Evolutionary conservation across 1,284 basidiomycete genomes (phyloP).

Genomic region (Gymnopus androsaceus): DNA sequence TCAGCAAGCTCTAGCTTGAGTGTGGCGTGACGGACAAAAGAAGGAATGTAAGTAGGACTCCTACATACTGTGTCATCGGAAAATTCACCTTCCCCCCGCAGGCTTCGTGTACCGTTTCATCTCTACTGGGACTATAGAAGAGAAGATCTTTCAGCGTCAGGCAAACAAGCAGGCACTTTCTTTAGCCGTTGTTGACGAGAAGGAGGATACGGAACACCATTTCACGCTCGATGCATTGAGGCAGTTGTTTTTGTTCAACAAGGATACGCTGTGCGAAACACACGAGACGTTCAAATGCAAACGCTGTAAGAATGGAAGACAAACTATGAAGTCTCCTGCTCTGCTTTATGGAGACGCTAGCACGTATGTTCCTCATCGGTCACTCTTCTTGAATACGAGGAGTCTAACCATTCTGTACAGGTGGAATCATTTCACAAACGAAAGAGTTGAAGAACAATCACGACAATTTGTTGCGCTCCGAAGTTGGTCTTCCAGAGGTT

Average conservation of each 20-base stretch:
- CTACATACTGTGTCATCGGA: background rate
- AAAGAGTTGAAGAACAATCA: slow-evolving; percentile 89
- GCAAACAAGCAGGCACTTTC: slow-evolving; percentile 97
- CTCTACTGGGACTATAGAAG: slow-evolving; percentile 96
- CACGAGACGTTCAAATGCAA: slow-evolving; percentile 99
- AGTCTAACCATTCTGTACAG: slow-evolving; percentile 41
- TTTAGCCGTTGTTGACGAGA: slow-evolving; percentile 96
- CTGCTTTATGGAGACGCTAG: slow-evolving; percentile 96
- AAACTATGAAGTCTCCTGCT: slow-evolving; percentile 81
- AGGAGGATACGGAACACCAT: slow-evolving; percentile 93
- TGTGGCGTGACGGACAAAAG: slow-evolving; percentile 99
- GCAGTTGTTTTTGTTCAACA: slow-evolving; percentile 91
- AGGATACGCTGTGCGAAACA: slow-evolving; percentile 88
- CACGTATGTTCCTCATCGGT: slow-evolving; percentile 63
- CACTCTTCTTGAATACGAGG: background rate
- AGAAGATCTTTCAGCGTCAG: slow-evolving; percentile 97
- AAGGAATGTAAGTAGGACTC: slow-evolving; percentile 82
- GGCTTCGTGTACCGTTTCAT: slow-evolving; percentile 99
- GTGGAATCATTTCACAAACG: slow-evolving; percentile 97
- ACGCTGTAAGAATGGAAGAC: slow-evolving; percentile 87
- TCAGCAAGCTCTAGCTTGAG: slow-evolving; percentile 96
- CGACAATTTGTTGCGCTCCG: slow-evolving; percentile 92
- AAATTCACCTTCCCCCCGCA: slow-evolving; percentile 31
- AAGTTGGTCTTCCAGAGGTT: slow-evolving; percentile 82
- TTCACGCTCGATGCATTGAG: slow-evolving; percentile 91